Evolutionary conservation across 345 rosid species (phyloP).

Genomic region (Dipteronia dyeriana): DNA sequence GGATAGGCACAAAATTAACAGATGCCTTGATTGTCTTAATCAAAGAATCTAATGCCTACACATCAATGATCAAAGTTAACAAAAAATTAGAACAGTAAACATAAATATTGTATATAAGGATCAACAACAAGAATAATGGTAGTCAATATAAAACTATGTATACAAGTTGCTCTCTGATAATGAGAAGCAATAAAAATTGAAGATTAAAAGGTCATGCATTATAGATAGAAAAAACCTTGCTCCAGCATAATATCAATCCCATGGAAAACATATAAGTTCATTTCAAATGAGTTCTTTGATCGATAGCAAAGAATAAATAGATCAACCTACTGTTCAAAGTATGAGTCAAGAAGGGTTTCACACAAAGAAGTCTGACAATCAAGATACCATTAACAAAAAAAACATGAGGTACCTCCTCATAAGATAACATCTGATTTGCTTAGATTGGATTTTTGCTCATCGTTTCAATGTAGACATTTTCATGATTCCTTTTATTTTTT

Average conservation of each 20-base stretch:
- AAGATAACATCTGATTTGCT: not conserved
- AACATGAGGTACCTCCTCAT: conserved; percentile 1
- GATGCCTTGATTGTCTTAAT: conserved; percentile 41
- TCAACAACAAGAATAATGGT: not conserved
- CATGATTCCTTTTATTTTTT: not conserved
- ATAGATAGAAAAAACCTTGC: not conserved
- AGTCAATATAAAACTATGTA: not conserved
- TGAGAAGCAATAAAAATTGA: conserved; percentile 1
- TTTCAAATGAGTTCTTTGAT: not conserved
- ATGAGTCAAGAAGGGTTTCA: not conserved
- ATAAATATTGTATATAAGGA: conserved; percentile 1
- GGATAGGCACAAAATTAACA: conserved; percentile 56
- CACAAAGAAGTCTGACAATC: not conserved
- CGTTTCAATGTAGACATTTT: not conserved
- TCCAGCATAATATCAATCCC: not conserved
- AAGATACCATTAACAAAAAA: not conserved
- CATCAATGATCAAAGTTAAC: conserved; percentile 25
- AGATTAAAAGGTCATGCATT: not conserved
- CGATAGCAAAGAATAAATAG: not conserved
- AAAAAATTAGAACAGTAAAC: not conserved
- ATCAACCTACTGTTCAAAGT: not conserved
- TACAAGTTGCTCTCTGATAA: not conserved
- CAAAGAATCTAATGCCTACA: conserved; percentile 67
- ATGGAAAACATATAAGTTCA: not conserved
- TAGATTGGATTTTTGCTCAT: not conserved